Evolutionary conservation across 257 asterid species (phyloP), one percentile per base, ranked within the genome.

Genomic region (Nicotiana attenuata): DNA sequence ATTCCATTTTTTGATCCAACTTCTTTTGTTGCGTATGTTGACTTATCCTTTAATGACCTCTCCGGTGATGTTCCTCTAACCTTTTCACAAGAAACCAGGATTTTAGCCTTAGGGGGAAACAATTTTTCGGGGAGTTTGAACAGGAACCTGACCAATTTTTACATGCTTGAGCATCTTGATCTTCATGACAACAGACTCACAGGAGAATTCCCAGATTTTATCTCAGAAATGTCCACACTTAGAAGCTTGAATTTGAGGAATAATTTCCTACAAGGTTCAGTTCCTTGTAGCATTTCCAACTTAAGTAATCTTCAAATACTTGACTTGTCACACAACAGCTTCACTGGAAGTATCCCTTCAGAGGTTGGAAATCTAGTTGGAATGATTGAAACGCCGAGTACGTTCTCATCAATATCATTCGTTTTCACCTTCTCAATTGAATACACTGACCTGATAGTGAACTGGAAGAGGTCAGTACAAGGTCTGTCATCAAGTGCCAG

Each of bases 91-190:
- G 71, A 83, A 60, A 83, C 82, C 2, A 83, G 82, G 17, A 81
- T 83, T 69, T 82, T 86, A 52, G 79, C 88, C 20, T 28, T 86
- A 56, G 86, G 88, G 24, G 59, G 81, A 8, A 86, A 86, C 57
- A 78, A 81, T 7, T 86, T 83, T 68, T 81, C 86, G 1, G 88
- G 88, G 15, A 65, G 55, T 29, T 77, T 86, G 83, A 84, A 86
- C 26, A 52, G 50, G 45, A 86, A 86, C 66, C 81, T 86, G 8
- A 81, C 86, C 28, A 66, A 76, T 17, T 79, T 86, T 65, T 67
- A 50, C 81, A 31, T 66, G 61, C 88, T 86, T 1, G 87, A 86
- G 11, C 85, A 83, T n/a, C 87, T 86, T 1, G 89, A 86, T 81
- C 83, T 86, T 41, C 85, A 83, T 64, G 87, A 77, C 80, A 83